phyloP scores from a whole-genome alignment of 148 eudicot genomes.

The Polygonum aviculare region DNA sequence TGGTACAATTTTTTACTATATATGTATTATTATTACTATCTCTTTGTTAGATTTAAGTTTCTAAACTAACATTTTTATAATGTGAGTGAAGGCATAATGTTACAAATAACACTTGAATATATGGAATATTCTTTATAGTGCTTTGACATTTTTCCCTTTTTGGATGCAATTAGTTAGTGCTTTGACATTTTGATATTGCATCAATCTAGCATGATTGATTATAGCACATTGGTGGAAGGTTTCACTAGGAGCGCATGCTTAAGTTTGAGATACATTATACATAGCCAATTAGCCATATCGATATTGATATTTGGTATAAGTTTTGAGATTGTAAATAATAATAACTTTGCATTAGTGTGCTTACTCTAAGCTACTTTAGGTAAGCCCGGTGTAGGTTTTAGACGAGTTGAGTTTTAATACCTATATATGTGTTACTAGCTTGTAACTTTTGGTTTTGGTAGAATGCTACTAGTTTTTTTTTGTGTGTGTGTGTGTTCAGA shows the following conservation, averaged over 20 bases:
- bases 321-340: no score
- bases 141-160: neutral
- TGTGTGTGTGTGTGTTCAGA: no score
- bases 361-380: neutral
- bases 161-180: constrained; percentile 2
- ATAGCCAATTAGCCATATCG: no score
- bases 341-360: neutral
- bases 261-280: neutral
- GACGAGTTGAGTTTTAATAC: neutral
- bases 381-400: neutral
- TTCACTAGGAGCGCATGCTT: neutral
- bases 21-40: no score
- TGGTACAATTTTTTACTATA: no score
- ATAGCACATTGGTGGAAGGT: neutral
- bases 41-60: no score
- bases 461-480: no score
- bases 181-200: neutral
- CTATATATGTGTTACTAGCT: neutral
- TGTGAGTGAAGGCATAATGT: no score
- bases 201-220: neutral
- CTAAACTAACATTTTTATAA: no score
- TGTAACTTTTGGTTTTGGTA: no score
- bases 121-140: neutral
- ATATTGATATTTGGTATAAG: no score
- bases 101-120: neutral